A percentile compares a stretch with the other conserved stretches of the same genome.
phyloP scores from a whole-genome alignment of 1,284 basidiomycete species.

The Ceratobasidium papillatum region DNA sequence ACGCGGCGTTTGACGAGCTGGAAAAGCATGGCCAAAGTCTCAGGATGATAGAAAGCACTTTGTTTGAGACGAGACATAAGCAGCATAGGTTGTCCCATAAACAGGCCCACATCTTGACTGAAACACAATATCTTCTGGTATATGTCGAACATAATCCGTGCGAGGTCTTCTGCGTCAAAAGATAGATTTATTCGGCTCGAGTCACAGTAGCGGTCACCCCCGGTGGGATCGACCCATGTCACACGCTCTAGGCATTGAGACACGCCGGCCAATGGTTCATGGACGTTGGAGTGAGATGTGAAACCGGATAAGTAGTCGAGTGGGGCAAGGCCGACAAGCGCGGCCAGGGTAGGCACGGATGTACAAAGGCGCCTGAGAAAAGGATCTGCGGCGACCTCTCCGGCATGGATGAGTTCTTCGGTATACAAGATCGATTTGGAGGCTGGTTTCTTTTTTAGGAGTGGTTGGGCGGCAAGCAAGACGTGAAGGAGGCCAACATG shows the following conservation, averaged over 20 bases:
- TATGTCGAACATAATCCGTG: background rate
- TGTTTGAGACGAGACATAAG: background rate
- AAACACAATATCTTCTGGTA: slow-evolving; percentile 50
- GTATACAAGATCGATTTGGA: slow-evolving; percentile 16
- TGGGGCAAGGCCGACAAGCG: slow-evolving; percentile 9
- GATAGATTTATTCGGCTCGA: background rate
- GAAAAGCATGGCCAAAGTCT: background rate
- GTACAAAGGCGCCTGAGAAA: slow-evolving; percentile 13
- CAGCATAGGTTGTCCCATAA: background rate
- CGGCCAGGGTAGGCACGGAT: slow-evolving; percentile 1
- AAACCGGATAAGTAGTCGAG: slow-evolving; percentile 2
- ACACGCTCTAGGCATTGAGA: slow-evolving; percentile 16
- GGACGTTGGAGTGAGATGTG: slow-evolving; percentile 8
- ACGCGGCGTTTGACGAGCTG: background rate
- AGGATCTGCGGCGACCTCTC: slow-evolving; percentile 43
- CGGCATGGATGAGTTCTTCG: background rate
- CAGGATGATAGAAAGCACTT: background rate
- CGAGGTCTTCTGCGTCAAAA: background rate
- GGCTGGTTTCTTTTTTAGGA: background rate
- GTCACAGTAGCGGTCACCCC: background rate
- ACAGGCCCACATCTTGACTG: slow-evolving; percentile 41
- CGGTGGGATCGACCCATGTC: slow-evolving; percentile 12
- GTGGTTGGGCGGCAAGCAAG: background rate
- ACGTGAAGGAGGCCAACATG: slow-evolving; percentile 18
- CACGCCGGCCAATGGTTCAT: background rate